Conservation (phyloP, 106 monocot species). For the Acorus calamus region DNA sequence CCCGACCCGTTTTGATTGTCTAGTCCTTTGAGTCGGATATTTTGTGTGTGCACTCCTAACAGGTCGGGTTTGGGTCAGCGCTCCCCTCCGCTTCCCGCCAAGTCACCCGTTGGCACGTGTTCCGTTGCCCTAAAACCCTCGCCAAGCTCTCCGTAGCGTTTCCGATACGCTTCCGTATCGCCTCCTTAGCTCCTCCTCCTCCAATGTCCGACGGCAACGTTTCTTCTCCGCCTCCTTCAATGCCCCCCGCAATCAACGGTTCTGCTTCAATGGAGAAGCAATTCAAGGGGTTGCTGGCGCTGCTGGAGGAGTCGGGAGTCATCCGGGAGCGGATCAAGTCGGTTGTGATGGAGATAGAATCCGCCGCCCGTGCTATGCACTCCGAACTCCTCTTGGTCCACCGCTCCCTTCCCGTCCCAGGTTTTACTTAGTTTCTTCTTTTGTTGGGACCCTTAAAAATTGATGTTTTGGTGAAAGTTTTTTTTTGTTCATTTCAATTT, state of each 20-base stretch:
- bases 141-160: not conserved
- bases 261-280: conserved; percentile 47
- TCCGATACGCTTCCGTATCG: too few species aligned
- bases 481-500: not conserved
- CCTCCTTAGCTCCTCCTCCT: not conserved
- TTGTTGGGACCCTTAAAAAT: not conserved
- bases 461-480: not conserved
- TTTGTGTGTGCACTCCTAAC: too few species aligned
- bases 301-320: conserved; percentile 58
- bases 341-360: conserved; percentile 66
- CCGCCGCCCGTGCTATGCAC: conserved; percentile 43
- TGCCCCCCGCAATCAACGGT: too few species aligned
- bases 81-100: not conserved
- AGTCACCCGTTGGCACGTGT: not conserved
- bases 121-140: not conserved
- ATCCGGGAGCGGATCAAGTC: conserved; percentile 58
- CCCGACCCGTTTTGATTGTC: too few species aligned
- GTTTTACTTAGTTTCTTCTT: conserved; percentile 17
- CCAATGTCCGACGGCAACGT: not conserved
- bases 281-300: conserved; percentile 59
- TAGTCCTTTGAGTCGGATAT: too few species aligned
- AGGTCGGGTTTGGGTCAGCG: too few species aligned
- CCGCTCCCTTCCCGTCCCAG: conserved; percentile 51
- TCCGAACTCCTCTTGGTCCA: conserved; percentile 69
- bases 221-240: not conserved